Evolutionary conservation across 805 yeast genomes (phyloP).

Genomic region (Zygosaccharomyces pseudorouxii): DNA sequence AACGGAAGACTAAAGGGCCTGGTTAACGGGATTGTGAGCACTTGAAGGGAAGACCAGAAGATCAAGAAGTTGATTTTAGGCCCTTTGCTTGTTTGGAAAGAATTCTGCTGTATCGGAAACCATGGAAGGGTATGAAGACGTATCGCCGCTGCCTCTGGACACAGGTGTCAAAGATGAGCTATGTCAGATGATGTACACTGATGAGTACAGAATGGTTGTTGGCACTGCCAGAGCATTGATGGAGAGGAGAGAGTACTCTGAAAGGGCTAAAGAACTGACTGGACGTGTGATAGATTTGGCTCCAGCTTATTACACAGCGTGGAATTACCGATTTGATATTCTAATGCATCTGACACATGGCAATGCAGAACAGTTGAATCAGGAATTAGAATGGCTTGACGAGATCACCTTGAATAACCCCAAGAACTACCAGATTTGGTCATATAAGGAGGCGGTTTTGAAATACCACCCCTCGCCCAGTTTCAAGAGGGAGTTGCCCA

Average conservation of each 20-base stretch:
- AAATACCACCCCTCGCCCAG: slow-evolving; percentile 33
- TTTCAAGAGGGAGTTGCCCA: slow-evolving; percentile 54
- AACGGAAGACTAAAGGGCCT: not conserved
- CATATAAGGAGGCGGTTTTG: slow-evolving; percentile 70
- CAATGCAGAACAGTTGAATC: slow-evolving; percentile 21
- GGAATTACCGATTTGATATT: slow-evolving; percentile 67
- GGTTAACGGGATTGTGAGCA: not conserved
- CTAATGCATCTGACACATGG: slow-evolving; percentile 37
- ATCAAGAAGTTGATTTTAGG: not conserved
- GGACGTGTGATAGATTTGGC: slow-evolving; percentile 56
- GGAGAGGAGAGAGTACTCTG: slow-evolving; percentile 55
- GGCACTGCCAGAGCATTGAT: slow-evolving; percentile 59
- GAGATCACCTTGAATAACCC: slow-evolving; percentile 67
- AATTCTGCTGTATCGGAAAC: not conserved
- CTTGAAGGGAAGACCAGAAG: not conserved
- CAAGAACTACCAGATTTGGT: slow-evolving; percentile 97
- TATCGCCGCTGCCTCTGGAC: slow-evolving; percentile 41
- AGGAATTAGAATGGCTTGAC: slow-evolving; percentile 79
- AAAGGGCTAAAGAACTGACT: slow-evolving; percentile 67
- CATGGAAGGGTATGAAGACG: slow-evolving; percentile 39
- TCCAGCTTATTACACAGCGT: slow-evolving; percentile 89
- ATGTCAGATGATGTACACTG: slow-evolving; percentile 66
- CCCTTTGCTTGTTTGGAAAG: not conserved
- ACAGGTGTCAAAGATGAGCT: slow-evolving; percentile 41
- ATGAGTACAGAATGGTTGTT: slow-evolving; percentile 61